Base-by-base conservation (phyloP, 331 rosid species). In the Cucumis variabilis region DNA sequence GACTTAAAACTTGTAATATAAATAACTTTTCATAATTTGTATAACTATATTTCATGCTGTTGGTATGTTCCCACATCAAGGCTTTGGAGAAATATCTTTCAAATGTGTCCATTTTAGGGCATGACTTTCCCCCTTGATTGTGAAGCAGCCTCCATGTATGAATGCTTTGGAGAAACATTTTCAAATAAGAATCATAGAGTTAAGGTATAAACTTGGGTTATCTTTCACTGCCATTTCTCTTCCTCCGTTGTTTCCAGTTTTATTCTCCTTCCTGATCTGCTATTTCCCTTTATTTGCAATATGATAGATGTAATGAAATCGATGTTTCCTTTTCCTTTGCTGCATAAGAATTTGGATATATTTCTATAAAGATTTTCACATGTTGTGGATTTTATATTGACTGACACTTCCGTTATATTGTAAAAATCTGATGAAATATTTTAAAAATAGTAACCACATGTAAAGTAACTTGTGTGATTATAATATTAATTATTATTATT, bases 111-210 rank as follows among this genome's bases (percentile, higher is more conserved):
- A 81, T 58, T 19, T 70, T 81, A 44, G 46, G 51, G 70, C 70
- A 28, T 81, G 85, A 6, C 30, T 51, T 16, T 14, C 63, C 28
- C 3, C 83, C 48, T 60, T 33, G 51, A 20, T 33, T 82, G 67
- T 82, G 85, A 82, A 82, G 67, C 55, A 82, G 46, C 55, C 72
- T 60, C 72, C 85, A 82, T 82, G 13, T 58, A 81, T 60, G 53
- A 58, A 30, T 55, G 53, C 71, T 60, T 58, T 53, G 85, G 85
- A 81, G 53, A 60, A 77, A 77, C 63, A 77, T 48, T 77, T 50
- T 77, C 65, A n/a, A 77, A 21, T 77, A 77, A 53, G 60, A 48
- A 23, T 50, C 63, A n/a, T n/a, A 76, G 83, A 77, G 83, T 48
- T 46, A 10, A 75, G 82, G 82, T 75, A 23, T 21, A 2, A 23